A percentile compares a stretch with the other conserved stretches of the same genome.
Evolutionary conservation across 768 basidiomycete species (phyloP).

Genomic region (Suillus cothurnatus): DNA sequence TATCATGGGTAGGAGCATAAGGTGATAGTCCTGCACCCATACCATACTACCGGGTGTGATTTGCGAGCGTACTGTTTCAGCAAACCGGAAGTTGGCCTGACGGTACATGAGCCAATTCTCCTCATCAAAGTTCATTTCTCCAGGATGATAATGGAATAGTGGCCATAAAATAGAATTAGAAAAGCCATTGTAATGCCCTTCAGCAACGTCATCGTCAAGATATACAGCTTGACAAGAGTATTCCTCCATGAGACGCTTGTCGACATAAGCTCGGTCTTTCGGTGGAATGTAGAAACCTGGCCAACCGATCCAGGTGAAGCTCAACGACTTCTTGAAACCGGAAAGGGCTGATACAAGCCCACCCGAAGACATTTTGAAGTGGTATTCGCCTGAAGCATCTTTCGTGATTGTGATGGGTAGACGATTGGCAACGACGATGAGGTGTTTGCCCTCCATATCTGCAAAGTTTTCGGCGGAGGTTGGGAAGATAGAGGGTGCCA

Average conservation of each 20-base stretch:
- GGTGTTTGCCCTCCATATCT: conserved; percentile 62
- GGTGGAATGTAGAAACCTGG: conserved; percentile 91
- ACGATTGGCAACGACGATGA: conserved; percentile 95
- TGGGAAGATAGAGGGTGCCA: conserved; percentile 31
- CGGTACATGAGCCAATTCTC: conserved; percentile 98
- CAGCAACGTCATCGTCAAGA: conserved; percentile 97
- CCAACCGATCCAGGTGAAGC: conserved; percentile 98
- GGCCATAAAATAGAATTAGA: conserved; percentile 99
- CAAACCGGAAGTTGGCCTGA: conserved; percentile 94
- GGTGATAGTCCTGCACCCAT: conserved; percentile 98
- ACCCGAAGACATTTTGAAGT: conserved; percentile 99
- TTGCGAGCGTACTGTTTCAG: conserved; percentile 82
- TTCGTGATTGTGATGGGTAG: conserved; percentile 95
- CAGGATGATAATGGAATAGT: conserved; percentile 98
- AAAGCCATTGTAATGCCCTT: conserved; percentile 97
- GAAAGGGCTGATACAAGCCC: conserved; percentile 96
- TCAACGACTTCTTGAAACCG: conserved; percentile 97
- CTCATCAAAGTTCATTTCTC: conserved; percentile 99
- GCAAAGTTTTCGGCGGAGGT: conserved; percentile 30
- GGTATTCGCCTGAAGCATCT: conserved; percentile 90
- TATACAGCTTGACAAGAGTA: conserved; percentile 98
- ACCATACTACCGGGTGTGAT: conserved; percentile 89
- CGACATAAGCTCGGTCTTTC: conserved; percentile 89
- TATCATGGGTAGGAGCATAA: conserved; percentile 97
- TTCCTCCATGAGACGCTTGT: conserved; percentile 91